Percentiles rank a stretch among this genome's conserved stretches.
phyloP scores from a whole-genome alignment of 257 asterid genomes.

The Linderniella brevidens region DNA sequence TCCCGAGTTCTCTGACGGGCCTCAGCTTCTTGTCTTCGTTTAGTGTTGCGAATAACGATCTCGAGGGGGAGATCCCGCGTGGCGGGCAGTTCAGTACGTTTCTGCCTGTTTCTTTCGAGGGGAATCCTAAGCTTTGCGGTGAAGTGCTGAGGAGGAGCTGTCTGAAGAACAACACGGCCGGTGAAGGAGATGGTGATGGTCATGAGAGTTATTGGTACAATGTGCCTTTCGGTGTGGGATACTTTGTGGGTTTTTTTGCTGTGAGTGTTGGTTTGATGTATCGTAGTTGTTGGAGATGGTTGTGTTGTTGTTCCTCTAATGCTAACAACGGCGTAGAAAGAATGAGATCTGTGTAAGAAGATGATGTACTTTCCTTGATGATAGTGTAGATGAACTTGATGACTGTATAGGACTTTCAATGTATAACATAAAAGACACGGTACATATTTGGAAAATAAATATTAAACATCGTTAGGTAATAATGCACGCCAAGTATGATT shows the following conservation, averaged over 20 bases:
- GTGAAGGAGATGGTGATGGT: background rate
- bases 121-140: constrained; percentile 39
- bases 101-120: constrained; percentile 17
- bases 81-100: constrained; percentile 43
- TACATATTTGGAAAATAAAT: no score
- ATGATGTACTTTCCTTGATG: no score
- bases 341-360: background rate
- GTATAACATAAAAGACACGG: no score
- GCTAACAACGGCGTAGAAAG: background rate
- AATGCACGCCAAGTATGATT: no score
- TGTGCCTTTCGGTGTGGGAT: constrained; percentile 24
- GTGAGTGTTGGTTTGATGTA: constrained; percentile 8
- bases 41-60: constrained; percentile 35
- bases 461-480: no score
- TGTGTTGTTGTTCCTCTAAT: no score
- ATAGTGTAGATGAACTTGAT: no score
- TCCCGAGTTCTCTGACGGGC: constrained; percentile 21
- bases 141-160: constrained; percentile 13
- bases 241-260: constrained; percentile 16
- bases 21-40: constrained; percentile 36
- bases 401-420: no score
- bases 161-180: background rate
- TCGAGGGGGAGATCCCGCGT: constrained; percentile 30
- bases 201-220: constrained; percentile 10
- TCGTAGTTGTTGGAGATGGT: background rate